Percentiles rank a stretch among this genome's conserved stretches.
These are phyloP conservation scores for Solanum hybrid DNA, from an alignment of 305 asterid species.

Conservation along the genomic window DNA sequence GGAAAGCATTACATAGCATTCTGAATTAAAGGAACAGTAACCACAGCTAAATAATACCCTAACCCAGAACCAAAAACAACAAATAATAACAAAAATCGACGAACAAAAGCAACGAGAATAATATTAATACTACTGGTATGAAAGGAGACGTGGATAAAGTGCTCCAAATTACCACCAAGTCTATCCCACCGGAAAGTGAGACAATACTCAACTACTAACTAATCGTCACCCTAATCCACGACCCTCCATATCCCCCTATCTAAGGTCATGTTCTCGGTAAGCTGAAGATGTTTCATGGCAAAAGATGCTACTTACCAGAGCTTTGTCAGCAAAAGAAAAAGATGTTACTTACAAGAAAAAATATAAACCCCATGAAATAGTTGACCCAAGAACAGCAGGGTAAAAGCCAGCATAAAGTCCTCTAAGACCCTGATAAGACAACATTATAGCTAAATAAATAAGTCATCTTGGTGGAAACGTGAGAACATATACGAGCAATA, in stretches of 20 bases:
- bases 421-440: conserved; percentile 62
- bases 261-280: not conserved
- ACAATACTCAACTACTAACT: not conserved
- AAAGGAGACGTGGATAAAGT: not conserved
- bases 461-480: not conserved
- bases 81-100: not conserved
- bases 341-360: conserved; percentile 75
- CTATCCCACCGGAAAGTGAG: not conserved
- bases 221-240: not conserved
- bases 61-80: not conserved
- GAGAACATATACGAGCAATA: not conserved
- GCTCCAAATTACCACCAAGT: not conserved
- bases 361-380: conserved; percentile 90
- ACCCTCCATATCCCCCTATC: not conserved
- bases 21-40: not conserved
- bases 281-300: not conserved
- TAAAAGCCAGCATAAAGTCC: conserved; percentile 93
- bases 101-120: not conserved
- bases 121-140: not conserved
- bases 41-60: not conserved
- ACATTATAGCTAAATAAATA: not conserved
- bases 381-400: conserved; percentile 98
- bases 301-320: not conserved
- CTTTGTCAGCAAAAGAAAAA: not conserved
- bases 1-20: not conserved